Evolutionary conservation across 176 grass and related monocot genomes (phyloP).

Genomic region (Melocanna baccifera): DNA sequence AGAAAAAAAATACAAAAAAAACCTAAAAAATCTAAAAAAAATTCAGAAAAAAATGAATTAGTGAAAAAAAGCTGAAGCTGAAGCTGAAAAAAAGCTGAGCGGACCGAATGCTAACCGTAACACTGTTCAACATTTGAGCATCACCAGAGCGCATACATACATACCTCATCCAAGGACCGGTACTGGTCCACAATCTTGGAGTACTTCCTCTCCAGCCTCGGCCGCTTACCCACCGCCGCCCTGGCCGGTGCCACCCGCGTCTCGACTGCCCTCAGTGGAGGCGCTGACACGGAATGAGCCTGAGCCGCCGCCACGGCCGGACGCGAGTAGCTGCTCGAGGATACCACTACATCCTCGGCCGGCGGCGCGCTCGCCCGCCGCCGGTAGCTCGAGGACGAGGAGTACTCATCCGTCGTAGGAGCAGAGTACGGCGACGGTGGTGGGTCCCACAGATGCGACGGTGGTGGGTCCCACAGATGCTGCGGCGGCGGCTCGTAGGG

Average conservation of each 20-base stretch:
- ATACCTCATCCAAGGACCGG: conserved; percentile 78
- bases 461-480: conserved; percentile 11
- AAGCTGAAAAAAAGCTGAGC: too few species aligned
- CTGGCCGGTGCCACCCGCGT: conserved; percentile 21
- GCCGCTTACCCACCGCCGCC: conserved; percentile 38
- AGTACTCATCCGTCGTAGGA: conserved; percentile 28
- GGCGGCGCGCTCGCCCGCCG: conserved; percentile 36
- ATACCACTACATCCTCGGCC: conserved; percentile 21
- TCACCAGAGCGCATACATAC: neutral
- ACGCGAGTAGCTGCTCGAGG: conserved; percentile 42
- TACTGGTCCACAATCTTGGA: conserved; percentile 77
- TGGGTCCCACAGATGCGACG: conserved; percentile 18
- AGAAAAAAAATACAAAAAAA: too few species aligned
- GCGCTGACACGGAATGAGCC: neutral
- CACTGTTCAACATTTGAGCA: conserved; percentile 9
- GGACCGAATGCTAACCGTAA: neutral
- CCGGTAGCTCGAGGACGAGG: conserved; percentile 36
- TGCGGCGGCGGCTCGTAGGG: conserved; percentile 15
- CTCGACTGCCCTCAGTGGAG: conserved; percentile 17
- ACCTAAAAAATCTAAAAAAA: too few species aligned
- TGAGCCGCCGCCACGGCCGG: neutral
- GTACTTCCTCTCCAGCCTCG: conserved; percentile 71
- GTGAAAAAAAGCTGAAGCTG: too few species aligned
- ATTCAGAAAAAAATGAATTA: too few species aligned
- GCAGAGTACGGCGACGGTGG: conserved; percentile 10